Evolutionary conservation across 257 asterid species (phyloP).

Genomic region (Solanum etuberosum): DNA sequence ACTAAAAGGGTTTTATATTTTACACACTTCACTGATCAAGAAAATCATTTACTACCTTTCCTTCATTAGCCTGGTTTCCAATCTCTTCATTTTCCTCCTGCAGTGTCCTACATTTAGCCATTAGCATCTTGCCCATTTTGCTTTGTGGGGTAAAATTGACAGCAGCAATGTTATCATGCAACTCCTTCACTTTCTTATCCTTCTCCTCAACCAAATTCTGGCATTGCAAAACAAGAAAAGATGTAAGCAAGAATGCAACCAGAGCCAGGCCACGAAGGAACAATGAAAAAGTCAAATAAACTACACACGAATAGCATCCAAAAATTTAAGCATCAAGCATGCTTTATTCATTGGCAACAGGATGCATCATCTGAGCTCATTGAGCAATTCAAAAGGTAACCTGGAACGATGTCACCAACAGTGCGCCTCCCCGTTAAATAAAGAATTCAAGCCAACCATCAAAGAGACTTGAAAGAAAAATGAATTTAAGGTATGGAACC

Average conservation of each 20-base stretch:
- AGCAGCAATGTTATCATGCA: conserved; percentile 85
- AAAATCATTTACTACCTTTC: conserved; percentile 52
- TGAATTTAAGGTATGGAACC: neutral
- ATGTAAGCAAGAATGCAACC: neutral
- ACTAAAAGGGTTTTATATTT: neutral
- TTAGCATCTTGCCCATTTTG: conserved; percentile 93
- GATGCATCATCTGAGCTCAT: neutral
- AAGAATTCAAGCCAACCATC: neutral
- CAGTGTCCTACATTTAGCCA: conserved; percentile 94
- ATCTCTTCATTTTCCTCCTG: conserved; percentile 97
- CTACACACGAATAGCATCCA: neutral
- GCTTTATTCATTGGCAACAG: neutral
- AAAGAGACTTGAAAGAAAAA: neutral
- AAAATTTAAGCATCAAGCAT: neutral
- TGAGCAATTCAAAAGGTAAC: neutral
- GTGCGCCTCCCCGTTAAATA: neutral
- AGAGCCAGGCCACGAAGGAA: neutral
- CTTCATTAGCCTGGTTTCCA: conserved; percentile 96
- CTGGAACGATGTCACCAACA: neutral
- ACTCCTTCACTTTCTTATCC: conserved; percentile 85
- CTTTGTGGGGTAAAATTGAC: conserved; percentile 93
- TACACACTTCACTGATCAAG: neutral
- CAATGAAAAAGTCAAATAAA: neutral
- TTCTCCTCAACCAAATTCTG: conserved; percentile 98
- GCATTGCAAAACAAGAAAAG: conserved; percentile 4